These are phyloP conservation scores for Penicillium sp. DNA, from an alignment of 2,329 filamentous ascomycete species.

Conservation along the genomic window DNA sequence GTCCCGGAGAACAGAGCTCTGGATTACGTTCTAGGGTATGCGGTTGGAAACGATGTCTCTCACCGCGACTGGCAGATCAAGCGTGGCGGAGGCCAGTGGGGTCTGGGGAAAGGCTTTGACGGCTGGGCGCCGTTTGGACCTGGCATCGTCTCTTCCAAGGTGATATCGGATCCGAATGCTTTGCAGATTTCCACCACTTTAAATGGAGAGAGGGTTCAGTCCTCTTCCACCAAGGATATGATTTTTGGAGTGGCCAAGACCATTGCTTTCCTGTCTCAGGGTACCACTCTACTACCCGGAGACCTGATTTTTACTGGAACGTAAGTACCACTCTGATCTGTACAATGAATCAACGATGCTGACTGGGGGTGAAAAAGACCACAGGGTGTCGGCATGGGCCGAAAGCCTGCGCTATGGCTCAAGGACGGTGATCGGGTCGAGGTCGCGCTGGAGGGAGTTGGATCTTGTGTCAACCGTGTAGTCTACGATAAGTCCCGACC, in stretches of 20 bases:
- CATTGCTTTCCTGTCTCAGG: slow-evolving; percentile 48
- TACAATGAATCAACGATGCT: slow-evolving; percentile 33
- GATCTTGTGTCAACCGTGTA: slow-evolving; percentile 51
- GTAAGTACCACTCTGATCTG: slow-evolving; percentile 30
- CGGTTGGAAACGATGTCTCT: slow-evolving; percentile 75
- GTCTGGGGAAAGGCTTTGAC: slow-evolving; percentile 70
- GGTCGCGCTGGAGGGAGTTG: slow-evolving; percentile 65
- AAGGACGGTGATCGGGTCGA: slow-evolving; percentile 69
- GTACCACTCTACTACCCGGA: slow-evolving; percentile 41
- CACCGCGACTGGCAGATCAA: slow-evolving; percentile 74
- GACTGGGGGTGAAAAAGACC: slow-evolving; percentile 47
- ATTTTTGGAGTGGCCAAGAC: slow-evolving; percentile 49
- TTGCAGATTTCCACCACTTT: slow-evolving; percentile 47
- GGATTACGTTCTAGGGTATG: slow-evolving; percentile 72
- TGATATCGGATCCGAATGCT: slow-evolving; percentile 46
- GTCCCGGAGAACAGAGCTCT: slow-evolving; percentile 65
- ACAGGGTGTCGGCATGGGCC: slow-evolving; percentile 68
- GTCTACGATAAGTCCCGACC: slow-evolving; percentile 42
- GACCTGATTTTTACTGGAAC: slow-evolving; percentile 47
- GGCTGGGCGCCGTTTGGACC: slow-evolving; percentile 73
- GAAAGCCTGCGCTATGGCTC: slow-evolving; percentile 65
- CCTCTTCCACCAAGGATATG: slow-evolving; percentile 49
- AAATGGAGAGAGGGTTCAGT: slow-evolving; percentile 51
- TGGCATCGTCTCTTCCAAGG: slow-evolving; percentile 60
- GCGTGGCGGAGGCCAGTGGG: slow-evolving; percentile 67